These are phyloP conservation scores for Pichia sp. DNA, from an alignment of 1,139 yeast genomes.

Conservation along the genomic window DNA sequence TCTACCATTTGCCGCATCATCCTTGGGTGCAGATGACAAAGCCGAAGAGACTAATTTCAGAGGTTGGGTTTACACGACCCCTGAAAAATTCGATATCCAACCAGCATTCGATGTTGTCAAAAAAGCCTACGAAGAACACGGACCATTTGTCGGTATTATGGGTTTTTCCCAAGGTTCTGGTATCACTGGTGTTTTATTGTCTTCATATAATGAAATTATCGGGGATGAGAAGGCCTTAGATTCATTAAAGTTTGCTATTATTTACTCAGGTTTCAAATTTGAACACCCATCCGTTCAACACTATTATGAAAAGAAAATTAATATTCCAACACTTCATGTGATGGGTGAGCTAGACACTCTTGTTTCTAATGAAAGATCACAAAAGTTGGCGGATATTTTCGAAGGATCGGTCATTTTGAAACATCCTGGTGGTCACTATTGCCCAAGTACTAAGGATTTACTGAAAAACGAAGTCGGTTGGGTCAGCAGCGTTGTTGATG, in stretches of 20 bases:
- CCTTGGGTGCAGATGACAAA: conserved; percentile 29
- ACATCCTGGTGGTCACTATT: conserved; percentile 83
- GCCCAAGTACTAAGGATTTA: conserved; percentile 61
- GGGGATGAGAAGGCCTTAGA: conserved; percentile 24
- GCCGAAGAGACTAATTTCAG: conserved; percentile 38
- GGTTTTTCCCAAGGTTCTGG: conserved; percentile 97
- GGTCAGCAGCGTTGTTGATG: conserved; percentile 21
- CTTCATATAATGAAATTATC: conserved; percentile 28
- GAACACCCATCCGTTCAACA: conserved; percentile 44
- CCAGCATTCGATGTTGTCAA: conserved; percentile 45
- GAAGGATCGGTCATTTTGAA: conserved; percentile 42
- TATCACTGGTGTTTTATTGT: conserved; percentile 51
- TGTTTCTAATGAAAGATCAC: conserved; percentile 65
- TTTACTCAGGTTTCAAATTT: conserved; percentile 72
- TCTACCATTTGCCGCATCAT: conserved; percentile 46
- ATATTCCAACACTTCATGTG: conserved; percentile 63
- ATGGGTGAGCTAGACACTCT: conserved; percentile 86
- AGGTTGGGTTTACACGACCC: conserved; percentile 41
- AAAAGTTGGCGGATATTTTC: conserved; percentile 49
- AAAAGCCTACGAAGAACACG: conserved; percentile 51
- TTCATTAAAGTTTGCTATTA: conserved; percentile 54
- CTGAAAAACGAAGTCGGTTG: conserved; percentile 28
- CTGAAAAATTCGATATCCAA: conserved; percentile 31
- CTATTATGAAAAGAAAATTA: conserved; percentile 37
- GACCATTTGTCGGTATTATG: conserved; percentile 82